Conservation (phyloP, 176 grass and related monocot species). For the Rhipidocladum racemiflorum region DNA sequence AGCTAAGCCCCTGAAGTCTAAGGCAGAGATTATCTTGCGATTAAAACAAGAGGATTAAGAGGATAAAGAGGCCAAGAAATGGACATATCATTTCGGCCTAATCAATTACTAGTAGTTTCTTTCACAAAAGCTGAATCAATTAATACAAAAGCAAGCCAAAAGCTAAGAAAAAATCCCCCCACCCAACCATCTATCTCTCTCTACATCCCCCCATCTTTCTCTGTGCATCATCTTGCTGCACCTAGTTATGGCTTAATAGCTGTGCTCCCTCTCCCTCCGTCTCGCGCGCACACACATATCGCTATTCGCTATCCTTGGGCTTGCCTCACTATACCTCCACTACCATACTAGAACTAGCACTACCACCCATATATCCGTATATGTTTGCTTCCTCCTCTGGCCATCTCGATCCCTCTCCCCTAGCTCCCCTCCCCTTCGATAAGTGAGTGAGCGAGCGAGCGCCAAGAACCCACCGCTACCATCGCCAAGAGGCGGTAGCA, state of each 20-base stretch:
- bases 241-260: conserved; percentile 37
- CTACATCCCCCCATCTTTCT: conserved; percentile 5
- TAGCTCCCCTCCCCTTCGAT: conserved; percentile 7
- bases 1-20: background rate
- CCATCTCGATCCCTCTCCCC: conserved; percentile 13
- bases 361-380: background rate
- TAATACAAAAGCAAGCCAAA: conserved; percentile 31
- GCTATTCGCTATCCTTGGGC: conserved; percentile 4
- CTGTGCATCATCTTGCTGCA: conserved; percentile 10
- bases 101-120: conserved; percentile 35
- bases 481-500: background rate
- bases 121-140: conserved; percentile 40
- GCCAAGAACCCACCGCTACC: background rate
- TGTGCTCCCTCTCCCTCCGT: background rate
- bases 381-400: conserved; percentile 24
- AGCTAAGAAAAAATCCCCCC: conserved; percentile 13
- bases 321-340: conserved; percentile 18
- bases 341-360: conserved; percentile 16
- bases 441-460: conserved; percentile 30
- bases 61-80: conserved; percentile 31
- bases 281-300: background rate
- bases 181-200: conserved; percentile 36
- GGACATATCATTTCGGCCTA: conserved; percentile 40
- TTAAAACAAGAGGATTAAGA: conserved; percentile 7
- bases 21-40: background rate